Evolutionary conservation across 2,329 filamentous ascomycete species (phyloP).

Genomic region (Aureobasidium melanogenum): DNA sequence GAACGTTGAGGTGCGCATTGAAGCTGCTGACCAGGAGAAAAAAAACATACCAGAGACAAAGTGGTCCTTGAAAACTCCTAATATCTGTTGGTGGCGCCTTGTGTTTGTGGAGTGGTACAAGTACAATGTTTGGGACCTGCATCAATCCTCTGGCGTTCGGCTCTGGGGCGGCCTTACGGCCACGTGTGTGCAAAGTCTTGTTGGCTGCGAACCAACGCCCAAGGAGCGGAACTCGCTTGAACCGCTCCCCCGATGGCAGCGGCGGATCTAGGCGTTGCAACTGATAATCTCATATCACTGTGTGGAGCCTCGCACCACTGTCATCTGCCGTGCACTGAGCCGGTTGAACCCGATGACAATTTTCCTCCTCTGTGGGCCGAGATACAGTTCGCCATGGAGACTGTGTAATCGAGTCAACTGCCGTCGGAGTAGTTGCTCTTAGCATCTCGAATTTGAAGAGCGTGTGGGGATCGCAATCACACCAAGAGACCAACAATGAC

Average conservation of each 20-base stretch:
- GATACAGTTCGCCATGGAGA: background rate
- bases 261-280: constrained; percentile 8
- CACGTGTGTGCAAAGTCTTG: constrained; percentile 3
- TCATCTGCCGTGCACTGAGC: constrained; percentile 5
- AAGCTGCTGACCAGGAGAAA: background rate
- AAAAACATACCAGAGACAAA: background rate
- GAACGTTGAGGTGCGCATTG: background rate
- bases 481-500: background rate
- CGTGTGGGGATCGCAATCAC: constrained; percentile 5
- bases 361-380: background rate
- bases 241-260: background rate
- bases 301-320: constrained; percentile 7
- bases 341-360: constrained; percentile 1
- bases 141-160: constrained; percentile 6
- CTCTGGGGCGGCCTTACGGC: background rate
- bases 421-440: background rate
- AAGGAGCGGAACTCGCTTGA: background rate
- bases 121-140: background rate
- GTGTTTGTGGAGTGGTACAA: constrained; percentile 1
- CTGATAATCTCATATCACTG: constrained; percentile 2
- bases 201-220: background rate
- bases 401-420: background rate
- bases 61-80: background rate
- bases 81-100: background rate
- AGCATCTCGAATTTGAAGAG: background rate